Evolutionary conservation across 1,284 basidiomycete species (phyloP).

Genomic region (Coniophora puteana): DNA sequence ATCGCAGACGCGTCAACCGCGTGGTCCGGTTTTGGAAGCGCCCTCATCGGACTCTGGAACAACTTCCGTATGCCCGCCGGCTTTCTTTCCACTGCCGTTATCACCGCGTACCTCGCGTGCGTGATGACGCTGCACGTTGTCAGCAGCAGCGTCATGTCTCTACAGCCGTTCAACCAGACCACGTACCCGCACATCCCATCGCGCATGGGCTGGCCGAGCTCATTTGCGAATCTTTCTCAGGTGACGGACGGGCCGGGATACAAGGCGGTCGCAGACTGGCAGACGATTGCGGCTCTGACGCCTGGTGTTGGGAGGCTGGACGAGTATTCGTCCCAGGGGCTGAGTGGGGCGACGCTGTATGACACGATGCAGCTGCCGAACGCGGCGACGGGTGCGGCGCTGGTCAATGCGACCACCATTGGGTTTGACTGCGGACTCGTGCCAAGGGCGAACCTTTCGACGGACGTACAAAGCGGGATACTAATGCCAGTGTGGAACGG

Average conservation of each 20-base stretch:
- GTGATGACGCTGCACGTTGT: slow-evolving; percentile 2
- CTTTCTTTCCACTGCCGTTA: no score
- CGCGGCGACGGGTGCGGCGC: no score
- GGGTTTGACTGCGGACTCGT: background rate
- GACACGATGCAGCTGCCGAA: no score
- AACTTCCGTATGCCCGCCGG: slow-evolving; percentile 1
- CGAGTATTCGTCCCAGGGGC: no score
- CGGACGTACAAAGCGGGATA: no score
- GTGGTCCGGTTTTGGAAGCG: slow-evolving; percentile 7
- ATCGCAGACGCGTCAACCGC: slow-evolving; percentile 3
- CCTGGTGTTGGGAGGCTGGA: background rate
- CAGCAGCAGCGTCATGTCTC: slow-evolving; percentile 4
- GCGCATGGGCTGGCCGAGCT: slow-evolving; percentile 1
- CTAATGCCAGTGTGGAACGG: no score
- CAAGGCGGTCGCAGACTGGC: no score
- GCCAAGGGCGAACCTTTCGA: no score
- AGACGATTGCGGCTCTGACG: background rate
- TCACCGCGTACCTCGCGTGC: slow-evolving; percentile 4
- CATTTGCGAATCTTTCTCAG: background rate
- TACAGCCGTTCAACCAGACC: slow-evolving; percentile 2
- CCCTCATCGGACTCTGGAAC: slow-evolving; percentile 4
- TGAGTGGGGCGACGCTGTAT: slow-evolving; percentile 1
- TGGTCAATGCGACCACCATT: slow-evolving; percentile 1
- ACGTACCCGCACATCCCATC: background rate
- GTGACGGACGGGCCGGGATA: no score